Base-by-base conservation (phyloP, 345 rosid genomes). In the Gossypium thurberi region DNA sequence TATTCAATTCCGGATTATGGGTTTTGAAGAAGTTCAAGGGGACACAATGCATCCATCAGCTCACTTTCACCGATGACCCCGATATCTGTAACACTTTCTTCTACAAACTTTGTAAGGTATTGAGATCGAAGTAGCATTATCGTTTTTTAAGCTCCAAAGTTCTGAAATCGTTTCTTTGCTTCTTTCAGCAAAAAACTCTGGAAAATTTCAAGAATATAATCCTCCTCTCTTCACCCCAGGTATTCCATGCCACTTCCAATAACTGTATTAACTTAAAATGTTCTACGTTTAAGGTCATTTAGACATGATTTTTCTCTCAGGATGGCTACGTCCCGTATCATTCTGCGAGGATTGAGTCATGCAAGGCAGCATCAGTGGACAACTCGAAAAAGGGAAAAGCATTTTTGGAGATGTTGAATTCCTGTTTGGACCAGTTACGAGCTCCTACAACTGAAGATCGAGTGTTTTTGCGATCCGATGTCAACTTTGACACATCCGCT, bases 321-420 rank as follows among this genome's bases (percentile, higher is more conserved):
- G 99, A 96, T 75, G 98, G 98, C 37, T 96, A 96, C 81, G 94
- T 95, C 80, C 99, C 99, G 4, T 91, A 95, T 80, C 98, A 96
- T 81, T 96, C 99, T 4, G 97, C 99, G 0, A 78, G 98, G 81
- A 88, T 96, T 8, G 97, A 96, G 80, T 77, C 89, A 66, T 91
- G 97, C 81, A 89, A 82, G 58, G 88, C 94, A 71, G 95, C 98
- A 48, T 85, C 97, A n/a, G 52, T 77, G 55, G 99, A 96, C 86
- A 65, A 78, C 85, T 87, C 99, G 37, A 96, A 87, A 77, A 93
- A 80, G 85, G 92, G 96, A 13, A 85, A 83, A 69, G 78, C 82
- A 43, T 96, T 93, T 78, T 72, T 93, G 82, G 97, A 93, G 87
- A 96, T 93, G 97, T 84, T 96, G 74, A 96, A 96, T 71, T 78